Evolutionary conservation across 2,329 filamentous ascomycete species (phyloP), one percentile per base, ranked within the genome.

Genomic region (Mycosphaerelloides madeirae): DNA sequence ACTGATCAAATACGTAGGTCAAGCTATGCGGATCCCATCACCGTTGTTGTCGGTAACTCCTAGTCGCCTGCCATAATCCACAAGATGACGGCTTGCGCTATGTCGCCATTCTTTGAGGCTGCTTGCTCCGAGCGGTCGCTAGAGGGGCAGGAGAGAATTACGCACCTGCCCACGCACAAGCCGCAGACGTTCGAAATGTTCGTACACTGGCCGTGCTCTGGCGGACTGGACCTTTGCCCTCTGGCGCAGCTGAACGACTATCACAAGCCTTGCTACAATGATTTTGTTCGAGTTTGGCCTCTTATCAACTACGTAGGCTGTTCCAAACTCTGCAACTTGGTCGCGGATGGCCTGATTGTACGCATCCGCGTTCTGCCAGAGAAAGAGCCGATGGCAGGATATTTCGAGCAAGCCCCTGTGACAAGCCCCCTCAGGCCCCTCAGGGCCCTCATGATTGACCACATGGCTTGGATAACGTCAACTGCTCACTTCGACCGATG

Each of bases 201-300:
- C 29, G 2, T 41, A 5, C 15, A 48, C 19, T 51, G 48, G 50
- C n/a, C 41, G 9, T 51, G 51, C 16, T 29, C 38, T 19, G n/a
- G 15, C 29, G 15, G n/a, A 19, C 4, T 41, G 29, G 4, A 28
- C 8, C 35, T 28, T 8, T 6, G n/a, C 13, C 19, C 28, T 13
- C 16, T 38, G 14, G 11, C 19, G 8, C 8, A 29, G 8, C 28
- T n/a, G 28, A 29, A 29, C n/a, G 28, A 29, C 8, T 8, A 29
- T 29, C 8, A 8, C n/a, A n/a, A 29, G 28, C 8, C n/a, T 8
- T 8, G 8, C 28, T 29, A 29, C 28, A n/a, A n/a, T n/a, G n/a
- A n/a, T n/a, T 29, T 29, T 29, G n/a, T 29, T 8, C 8, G n/a
- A 8, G 28, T n/a, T n/a, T 29, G 28, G 28, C 8, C 8, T n/a